phyloP scores from a whole-genome alignment of 176 grass and related monocot genomes.

The Puya raimondii region DNA sequence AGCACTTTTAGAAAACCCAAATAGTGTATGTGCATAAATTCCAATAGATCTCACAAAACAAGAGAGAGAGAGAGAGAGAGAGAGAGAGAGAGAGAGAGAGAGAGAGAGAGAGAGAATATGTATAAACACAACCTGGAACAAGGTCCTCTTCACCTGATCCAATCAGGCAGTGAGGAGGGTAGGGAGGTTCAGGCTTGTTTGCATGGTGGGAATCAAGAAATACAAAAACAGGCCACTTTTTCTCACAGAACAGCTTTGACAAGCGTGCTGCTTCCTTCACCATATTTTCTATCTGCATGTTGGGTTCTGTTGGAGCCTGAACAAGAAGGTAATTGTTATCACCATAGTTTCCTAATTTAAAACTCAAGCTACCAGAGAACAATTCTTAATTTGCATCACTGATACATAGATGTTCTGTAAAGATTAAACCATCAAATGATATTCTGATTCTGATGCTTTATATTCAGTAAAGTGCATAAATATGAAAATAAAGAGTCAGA shows the following conservation, averaged over 20 bases:
- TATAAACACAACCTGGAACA: slow-evolving; percentile 13
- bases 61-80: neutral
- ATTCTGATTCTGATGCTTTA: neutral
- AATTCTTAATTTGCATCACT: no score
- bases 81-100: neutral
- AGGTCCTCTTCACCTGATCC: slow-evolving; percentile 25
- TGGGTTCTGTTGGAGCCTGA: slow-evolving; percentile 19
- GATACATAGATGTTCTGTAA: neutral
- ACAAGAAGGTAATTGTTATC: neutral
- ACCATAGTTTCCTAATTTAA: neutral
- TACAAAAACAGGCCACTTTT: slow-evolving; percentile 18
- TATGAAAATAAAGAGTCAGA: neutral
- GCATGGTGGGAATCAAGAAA: slow-evolving; percentile 20
- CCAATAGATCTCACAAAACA: neutral
- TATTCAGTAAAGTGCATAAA: neutral
- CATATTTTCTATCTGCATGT: slow-evolving; percentile 22
- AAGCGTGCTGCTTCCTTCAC: slow-evolving; percentile 21
- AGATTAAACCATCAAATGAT: neutral
- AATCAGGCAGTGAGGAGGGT: slow-evolving; percentile 25
- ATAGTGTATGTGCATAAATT: no score
- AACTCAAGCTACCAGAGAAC: neutral
- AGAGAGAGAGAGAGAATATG: neutral
- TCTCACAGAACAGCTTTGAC: slow-evolving; percentile 12
- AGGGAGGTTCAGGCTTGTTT: slow-evolving; percentile 20
- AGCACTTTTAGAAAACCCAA: no score